Evolutionary conservation across 2,329 filamentous ascomycete genomes (phyloP).

Genomic region (Aureobasidium vineae): DNA sequence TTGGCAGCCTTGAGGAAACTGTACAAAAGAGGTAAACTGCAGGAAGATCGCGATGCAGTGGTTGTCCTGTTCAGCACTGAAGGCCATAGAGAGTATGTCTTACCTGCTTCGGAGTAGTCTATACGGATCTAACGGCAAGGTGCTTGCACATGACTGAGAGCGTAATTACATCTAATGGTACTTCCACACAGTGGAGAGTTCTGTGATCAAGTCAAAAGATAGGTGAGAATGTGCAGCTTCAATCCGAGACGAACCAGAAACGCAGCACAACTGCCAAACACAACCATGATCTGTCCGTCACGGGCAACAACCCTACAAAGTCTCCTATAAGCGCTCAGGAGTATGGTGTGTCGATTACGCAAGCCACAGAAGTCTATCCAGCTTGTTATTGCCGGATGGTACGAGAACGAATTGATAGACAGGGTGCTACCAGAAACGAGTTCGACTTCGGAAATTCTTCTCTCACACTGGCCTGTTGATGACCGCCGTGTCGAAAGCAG

Average conservation of each 20-base stretch:
- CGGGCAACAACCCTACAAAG: too few relatives aligned
- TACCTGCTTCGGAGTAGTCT: neutral
- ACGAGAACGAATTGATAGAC: neutral
- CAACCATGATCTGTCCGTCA: neutral
- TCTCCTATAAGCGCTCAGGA: neutral
- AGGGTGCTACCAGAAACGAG: neutral
- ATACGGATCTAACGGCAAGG: neutral
- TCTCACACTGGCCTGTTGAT: neutral
- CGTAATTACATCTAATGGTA: too few relatives aligned
- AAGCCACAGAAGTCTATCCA: neutral
- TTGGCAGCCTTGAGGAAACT: constrained; percentile 57
- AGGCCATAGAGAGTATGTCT: constrained; percentile 55
- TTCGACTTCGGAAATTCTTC: neutral
- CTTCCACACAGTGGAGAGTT: too few relatives aligned
- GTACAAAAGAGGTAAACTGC: constrained; percentile 37
- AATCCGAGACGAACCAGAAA: too few relatives aligned
- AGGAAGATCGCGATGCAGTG: constrained; percentile 46
- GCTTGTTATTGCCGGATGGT: neutral
- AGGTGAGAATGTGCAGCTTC: too few relatives aligned
- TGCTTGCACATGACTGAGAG: neutral
- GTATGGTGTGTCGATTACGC: neutral
- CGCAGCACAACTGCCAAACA: neutral
- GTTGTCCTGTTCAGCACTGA: constrained; percentile 68
- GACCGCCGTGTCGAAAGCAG: neutral
- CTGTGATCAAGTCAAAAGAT: neutral